phyloP scores from a whole-genome alignment of 768 basidiomycete genomes.

The Mycena albidolilacea region DNA sequence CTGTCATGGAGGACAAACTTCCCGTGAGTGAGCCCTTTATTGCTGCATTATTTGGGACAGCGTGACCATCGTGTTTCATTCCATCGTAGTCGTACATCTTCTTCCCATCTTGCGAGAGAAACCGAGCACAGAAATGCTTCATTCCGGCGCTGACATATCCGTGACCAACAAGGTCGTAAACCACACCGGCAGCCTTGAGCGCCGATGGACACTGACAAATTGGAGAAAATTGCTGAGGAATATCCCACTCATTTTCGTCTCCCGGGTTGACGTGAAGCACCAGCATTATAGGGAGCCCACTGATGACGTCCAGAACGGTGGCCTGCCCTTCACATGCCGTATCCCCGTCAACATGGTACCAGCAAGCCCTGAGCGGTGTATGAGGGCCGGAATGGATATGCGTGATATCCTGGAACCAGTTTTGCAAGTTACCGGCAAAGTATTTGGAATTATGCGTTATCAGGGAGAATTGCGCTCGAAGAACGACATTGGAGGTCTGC shows the following conservation, averaged over 20 bases:
- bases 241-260: neutral
- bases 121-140: neutral
- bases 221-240: neutral
- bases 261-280: neutral
- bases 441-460: neutral
- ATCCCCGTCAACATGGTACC: neutral
- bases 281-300: slow-evolving; percentile 1
- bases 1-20: neutral
- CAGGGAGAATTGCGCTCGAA: neutral
- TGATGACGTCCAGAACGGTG: neutral
- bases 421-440: neutral
- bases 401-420: neutral
- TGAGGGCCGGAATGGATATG: neutral
- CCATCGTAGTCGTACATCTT: neutral
- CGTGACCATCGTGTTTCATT: neutral
- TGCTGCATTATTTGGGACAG: neutral
- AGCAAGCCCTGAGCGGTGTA: neutral
- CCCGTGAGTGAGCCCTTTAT: neutral
- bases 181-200: neutral
- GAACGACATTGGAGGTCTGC: neutral
- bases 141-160: neutral
- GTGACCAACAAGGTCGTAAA: neutral
- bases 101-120: slow-evolving; percentile 1
- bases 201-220: neutral
- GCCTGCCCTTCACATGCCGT: neutral